Conservation (phyloP, 176 grass and related monocot genomes). For the Musa acuminata region DNA sequence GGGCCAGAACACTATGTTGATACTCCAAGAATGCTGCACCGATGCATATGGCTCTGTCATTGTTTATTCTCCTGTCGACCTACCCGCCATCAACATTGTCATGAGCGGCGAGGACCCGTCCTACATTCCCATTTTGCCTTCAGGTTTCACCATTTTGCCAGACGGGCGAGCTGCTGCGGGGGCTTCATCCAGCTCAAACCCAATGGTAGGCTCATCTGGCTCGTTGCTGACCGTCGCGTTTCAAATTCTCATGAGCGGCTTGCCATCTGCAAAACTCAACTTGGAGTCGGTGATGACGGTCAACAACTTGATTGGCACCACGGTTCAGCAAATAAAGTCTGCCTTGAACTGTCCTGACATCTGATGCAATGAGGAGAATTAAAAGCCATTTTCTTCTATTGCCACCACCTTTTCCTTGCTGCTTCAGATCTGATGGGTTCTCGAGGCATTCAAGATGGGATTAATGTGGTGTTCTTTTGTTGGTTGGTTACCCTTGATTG, state of each 20-base stretch:
- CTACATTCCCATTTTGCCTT: conserved; percentile 23
- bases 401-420: conserved; percentile 10
- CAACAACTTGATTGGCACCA: conserved; percentile 58
- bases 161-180: conserved; percentile 35
- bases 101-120: conserved; percentile 74
- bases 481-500: conserved; percentile 1
- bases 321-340: conserved; percentile 68
- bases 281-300: conserved; percentile 66
- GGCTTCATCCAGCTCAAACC: conserved; percentile 31
- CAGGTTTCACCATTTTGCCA: conserved; percentile 51
- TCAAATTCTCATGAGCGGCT: conserved; percentile 70
- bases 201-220: conserved; percentile 11
- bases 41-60: conserved; percentile 61
- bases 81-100: conserved; percentile 53
- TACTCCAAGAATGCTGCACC: conserved; percentile 86
- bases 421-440: neutral
- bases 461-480: conserved; percentile 1
- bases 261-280: conserved; percentile 66
- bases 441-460: conserved; percentile 11
- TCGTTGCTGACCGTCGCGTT: conserved; percentile 62
- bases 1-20: conserved; percentile 62
- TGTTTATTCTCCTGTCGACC: conserved; percentile 64
- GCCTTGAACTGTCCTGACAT: conserved; percentile 51
- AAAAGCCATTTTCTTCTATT: conserved; percentile 10
- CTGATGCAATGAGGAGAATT: conserved; percentile 22